Conservation (phyloP, 371 early-diverging fungal genomes). For the Amoeboradix gromovi region DNA sequence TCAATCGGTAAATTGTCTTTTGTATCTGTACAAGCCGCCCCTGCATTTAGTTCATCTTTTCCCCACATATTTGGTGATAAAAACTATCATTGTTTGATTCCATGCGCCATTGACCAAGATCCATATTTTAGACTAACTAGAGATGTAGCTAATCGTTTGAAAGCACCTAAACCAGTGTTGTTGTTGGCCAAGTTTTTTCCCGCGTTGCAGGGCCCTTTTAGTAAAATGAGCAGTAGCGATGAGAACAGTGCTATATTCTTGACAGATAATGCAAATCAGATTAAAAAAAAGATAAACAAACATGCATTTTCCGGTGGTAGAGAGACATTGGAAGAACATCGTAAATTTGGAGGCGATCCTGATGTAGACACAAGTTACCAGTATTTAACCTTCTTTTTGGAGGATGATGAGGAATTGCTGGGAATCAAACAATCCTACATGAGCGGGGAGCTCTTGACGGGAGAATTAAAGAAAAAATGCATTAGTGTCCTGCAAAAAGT, state of each 20-base stretch:
- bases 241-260: slow-evolving; percentile 78
- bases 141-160: slow-evolving; percentile 74
- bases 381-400: slow-evolving; percentile 85
- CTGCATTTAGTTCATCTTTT: slow-evolving; percentile 77
- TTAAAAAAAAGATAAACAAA: slow-evolving; percentile 94
- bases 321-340: slow-evolving; percentile 71
- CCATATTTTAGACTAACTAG: slow-evolving; percentile 98
- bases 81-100: slow-evolving; percentile 86
- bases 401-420: slow-evolving; percentile 75
- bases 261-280: slow-evolving; percentile 66
- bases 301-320: slow-evolving; percentile 92
- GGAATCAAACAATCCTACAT: slow-evolving; percentile 31
- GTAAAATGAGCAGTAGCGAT: slow-evolving; percentile 94
- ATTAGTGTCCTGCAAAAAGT: slow-evolving; percentile 56
- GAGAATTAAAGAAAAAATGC: slow-evolving; percentile 76
- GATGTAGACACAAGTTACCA: slow-evolving; percentile 92
- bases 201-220: slow-evolving; percentile 76
- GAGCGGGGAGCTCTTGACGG: slow-evolving; percentile 62
- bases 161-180: slow-evolving; percentile 83
- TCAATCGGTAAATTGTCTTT: slow-evolving; percentile 72
- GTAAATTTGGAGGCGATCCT: slow-evolving; percentile 67
- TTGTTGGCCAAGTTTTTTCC: slow-evolving; percentile 93
- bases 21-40: slow-evolving; percentile 70
- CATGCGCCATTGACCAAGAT: slow-evolving; percentile 98
- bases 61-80: slow-evolving; percentile 70